Conservation (phyloP, 2,329 filamentous ascomycete species). For the Herpotrichia juniperi region DNA sequence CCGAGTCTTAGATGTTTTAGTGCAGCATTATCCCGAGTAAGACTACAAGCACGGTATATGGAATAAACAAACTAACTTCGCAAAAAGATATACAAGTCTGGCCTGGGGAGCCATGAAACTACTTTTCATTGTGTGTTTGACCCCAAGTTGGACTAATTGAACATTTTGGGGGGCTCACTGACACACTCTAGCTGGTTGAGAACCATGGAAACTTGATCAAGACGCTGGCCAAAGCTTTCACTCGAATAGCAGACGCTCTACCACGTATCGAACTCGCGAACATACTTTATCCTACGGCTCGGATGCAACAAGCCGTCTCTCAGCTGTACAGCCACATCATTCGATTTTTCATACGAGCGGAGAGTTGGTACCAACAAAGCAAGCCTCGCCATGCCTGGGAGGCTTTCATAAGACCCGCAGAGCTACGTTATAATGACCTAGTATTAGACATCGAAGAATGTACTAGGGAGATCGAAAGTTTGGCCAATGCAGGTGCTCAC, state of each 20-base stretch:
- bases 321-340: constrained; percentile 34
- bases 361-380: constrained; percentile 33
- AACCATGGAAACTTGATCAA: constrained; percentile 11
- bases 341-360: constrained; percentile 26
- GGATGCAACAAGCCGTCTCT: constrained; percentile 22
- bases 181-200: constrained; percentile 1
- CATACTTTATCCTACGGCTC: constrained; percentile 24
- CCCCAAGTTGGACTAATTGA: no score
- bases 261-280: constrained; percentile 10
- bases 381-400: constrained; percentile 18
- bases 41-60: no score
- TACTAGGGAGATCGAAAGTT: no score
- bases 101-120: no score
- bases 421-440: constrained; percentile 26
- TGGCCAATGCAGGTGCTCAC: no score
- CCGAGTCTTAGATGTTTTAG: no score
- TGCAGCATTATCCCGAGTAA: no score
- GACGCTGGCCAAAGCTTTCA: constrained; percentile 9
- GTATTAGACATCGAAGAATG: no score
- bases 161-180: no score
- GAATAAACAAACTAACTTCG: no score
- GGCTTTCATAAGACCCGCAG: constrained; percentile 17
- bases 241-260: constrained; percentile 13
- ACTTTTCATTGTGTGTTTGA: no score
- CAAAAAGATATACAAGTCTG: no score